Base-by-base conservation (phyloP, 179 eudicot genomes). In the Vitellaria paradoxa region DNA sequence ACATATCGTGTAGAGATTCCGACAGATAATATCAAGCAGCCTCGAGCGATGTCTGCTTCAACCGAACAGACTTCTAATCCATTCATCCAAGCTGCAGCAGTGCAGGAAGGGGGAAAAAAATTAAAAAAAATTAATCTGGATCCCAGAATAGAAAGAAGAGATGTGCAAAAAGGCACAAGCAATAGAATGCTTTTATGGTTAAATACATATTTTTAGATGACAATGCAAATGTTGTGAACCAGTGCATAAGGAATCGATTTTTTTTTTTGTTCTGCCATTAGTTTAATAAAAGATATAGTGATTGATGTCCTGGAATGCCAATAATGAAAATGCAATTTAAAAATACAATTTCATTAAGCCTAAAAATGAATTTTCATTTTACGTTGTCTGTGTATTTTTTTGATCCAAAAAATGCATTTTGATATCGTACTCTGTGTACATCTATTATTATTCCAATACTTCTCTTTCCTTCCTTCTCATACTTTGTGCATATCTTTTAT, bases 61-160 rank as follows among this genome's bases (percentile, higher is more conserved):
- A 95, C 77, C 7, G 97, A 88, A 82, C 95, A 90, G 65, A 95
- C 97, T 87, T 95, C 99, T 82, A 93, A 78, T 18, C 99, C 99
- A 66, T 93, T 95, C 97, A 95, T 95, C 99, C 99, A 95, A 76
- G 95, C 99, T 95, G 91, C 84, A 83, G 56, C 63, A 71, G 14
- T 15, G 47, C 11, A 30, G 46, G n/a, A 64, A 37, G 45, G 37
- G 2, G 1, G 2, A 30, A 30, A 30, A 30, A 30, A 30, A 30
- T n/a, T n/a, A 53, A 75, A 52, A n/a, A 37, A 72, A 74, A 78
- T 12, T 8, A 3, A 6, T 37, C 2, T 18, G 68, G 24, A 21
- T 30, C 21, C 11, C 18, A 7, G 11, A 37, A 17, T 14, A 74
- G 57, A 26, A 45, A 45, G 12, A 1, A 7, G 47, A 72, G 13